Base-by-base conservation (phyloP, 257 asterid genomes). In the Capsicum baccatum region DNA sequence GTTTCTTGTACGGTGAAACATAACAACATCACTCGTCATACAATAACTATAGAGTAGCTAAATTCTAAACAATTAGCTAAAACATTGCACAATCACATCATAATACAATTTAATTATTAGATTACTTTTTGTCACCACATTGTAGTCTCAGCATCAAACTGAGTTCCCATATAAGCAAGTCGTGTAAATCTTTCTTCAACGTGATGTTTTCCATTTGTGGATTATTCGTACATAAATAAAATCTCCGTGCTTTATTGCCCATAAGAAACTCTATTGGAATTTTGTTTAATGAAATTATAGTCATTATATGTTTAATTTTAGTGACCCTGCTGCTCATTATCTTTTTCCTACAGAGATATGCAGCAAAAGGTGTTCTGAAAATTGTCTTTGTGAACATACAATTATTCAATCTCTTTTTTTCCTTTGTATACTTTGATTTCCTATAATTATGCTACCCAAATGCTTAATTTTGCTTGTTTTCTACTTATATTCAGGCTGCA, bases 111-210 rank as follows among this genome's bases (percentile, higher is more conserved):
- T 50, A 93, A 87, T 56, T 94, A 85, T 86, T 96, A 93, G 80
- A 96, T 96, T 54, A 89, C 91, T 73, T 88, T 92, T 52, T 98
- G 93, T 71, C 90, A 86, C 99, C 99, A 96, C 80, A 88, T 85
- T 26, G 97, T 94, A 83, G 94, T 91, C 84, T 91, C 92, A 7
- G 98, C 95, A 70, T 94, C 97, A 80, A 93, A 96, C 92, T 88
- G 84, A 96, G 88, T 86, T 93, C 98, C 99, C 97, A 96, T 39
- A 97, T 89, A 50, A 98, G 98, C 98, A 98, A 92, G 87, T 96
- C 33, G 33, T 26, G 2, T 26, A 26, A 86, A 91, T 94, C 98
- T 89, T 96, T 98, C 93, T 94, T 96, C 89, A 96, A 86, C 26
- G 98, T 90, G 93, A 67, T 97, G 98, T 92, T 95, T 96, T 86